Evolutionary conservation across 192 early-diverging fungal genomes (phyloP), one percentile per base, ranked within the genome.

Genomic region (Podila minutissima): DNA sequence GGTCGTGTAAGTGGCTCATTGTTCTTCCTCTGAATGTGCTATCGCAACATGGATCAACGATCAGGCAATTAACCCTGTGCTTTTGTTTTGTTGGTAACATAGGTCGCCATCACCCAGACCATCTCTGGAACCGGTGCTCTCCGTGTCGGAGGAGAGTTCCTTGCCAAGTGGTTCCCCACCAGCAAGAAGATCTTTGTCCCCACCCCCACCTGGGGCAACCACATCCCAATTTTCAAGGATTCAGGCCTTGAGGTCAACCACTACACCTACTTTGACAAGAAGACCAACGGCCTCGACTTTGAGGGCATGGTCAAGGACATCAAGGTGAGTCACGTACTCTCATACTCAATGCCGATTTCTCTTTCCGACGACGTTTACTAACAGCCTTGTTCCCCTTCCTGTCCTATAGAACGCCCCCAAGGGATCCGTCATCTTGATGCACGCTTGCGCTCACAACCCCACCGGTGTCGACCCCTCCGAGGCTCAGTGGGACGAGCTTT

Each of bases 381-480:
- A 9, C 33, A 37, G 33, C 20, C 28, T 53, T 19, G 7, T 66
- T 29, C 58, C 58, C 46, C 3, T 33, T 49, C 26, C n/a, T 33
- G 2, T 59, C 57, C 5, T 68, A 53, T 62, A 93, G 84, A 92
- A 86, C 61, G 91, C 97, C 62, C 97, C 97, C 37, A 86, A 89
- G 79, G 93, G 92, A 67, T 97, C 96, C 64, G 85, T 98, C 58
- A 87, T 99, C 66, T 88, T 99, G 61, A 87, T 99, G 61, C 98
- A 99, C 82, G 98, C 97, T 50, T 99, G 98, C 74, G 98, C 97
- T 7, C 98, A 99, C 86, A 99, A 99, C 90, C 98, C 98, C 38
- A 99, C 98, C 5, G 98, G 98, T 82, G 97, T 98, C 24, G 98
- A 99, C 87, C 98, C 98, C 37, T 96, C 95, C 35, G 76, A 83